Evolutionary conservation across 768 basidiomycete genomes (phyloP).

Genomic region (Mycena metata): DNA sequence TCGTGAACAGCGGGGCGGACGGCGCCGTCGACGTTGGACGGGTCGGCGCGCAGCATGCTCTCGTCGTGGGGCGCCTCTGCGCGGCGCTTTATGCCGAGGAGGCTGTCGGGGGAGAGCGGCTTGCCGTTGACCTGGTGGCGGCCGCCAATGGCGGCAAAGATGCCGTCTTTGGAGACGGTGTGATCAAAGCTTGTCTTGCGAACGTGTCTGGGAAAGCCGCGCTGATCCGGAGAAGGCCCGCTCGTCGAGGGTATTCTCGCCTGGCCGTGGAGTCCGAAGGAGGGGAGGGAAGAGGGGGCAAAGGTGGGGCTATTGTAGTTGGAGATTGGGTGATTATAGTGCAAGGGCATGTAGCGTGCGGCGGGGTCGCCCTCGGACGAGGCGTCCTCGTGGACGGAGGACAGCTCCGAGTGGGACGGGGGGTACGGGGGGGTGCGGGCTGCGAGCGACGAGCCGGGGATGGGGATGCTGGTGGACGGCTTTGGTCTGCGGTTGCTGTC

Average conservation of each 20-base stretch:
- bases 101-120: conserved; percentile 73
- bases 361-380: conserved; percentile 47
- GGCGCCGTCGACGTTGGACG: conserved; percentile 65
- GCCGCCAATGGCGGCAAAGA: conserved; percentile 69
- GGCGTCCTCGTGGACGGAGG: conserved; percentile 62
- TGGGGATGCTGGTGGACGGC: conserved; percentile 50
- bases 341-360: conserved; percentile 45
- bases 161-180: conserved; percentile 80
- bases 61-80: conserved; percentile 87
- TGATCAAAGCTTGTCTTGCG: conserved; percentile 97
- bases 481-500: conserved; percentile 41
- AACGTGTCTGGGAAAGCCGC: conserved; percentile 84
- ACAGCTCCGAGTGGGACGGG: conserved; percentile 57
- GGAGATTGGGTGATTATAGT: conserved; percentile 56
- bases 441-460: conserved; percentile 60
- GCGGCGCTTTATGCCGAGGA: conserved; percentile 81
- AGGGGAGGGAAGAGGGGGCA: conserved; percentile 81
- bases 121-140: conserved; percentile 88
- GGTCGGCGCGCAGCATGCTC: conserved; percentile 84
- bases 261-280: conserved; percentile 75
- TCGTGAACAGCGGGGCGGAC: conserved; percentile 46
- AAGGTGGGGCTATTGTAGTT: conserved; percentile 63
- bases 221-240: conserved; percentile 55
- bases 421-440: conserved; percentile 64
- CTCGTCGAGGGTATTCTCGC: conserved; percentile 56